phyloP scores from a whole-genome alignment of 2,329 filamentous ascomycete genomes.

The Aspergillus felis region DNA sequence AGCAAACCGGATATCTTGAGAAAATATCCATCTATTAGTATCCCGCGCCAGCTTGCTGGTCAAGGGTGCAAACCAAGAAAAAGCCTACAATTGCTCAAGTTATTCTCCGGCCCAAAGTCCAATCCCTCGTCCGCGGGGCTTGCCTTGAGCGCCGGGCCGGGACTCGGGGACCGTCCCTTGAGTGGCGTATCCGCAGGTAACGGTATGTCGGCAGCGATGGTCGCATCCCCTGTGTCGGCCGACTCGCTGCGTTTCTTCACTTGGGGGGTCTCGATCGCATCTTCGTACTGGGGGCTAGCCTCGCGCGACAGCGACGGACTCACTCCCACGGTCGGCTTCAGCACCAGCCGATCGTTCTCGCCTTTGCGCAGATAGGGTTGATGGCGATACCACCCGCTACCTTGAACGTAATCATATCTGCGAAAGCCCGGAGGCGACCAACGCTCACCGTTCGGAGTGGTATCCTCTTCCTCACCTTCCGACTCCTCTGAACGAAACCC shows the following conservation, averaged over 20 bases:
- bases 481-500: constrained; percentile 57
- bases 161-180: constrained; percentile 55
- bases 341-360: constrained; percentile 33
- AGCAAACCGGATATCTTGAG: constrained; percentile 78
- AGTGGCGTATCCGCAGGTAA: constrained; percentile 55
- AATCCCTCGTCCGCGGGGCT: constrained; percentile 32
- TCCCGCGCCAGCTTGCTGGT: constrained; percentile 23
- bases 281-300: constrained; percentile 57
- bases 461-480: constrained; percentile 38
- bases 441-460: constrained; percentile 42
- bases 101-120: constrained; percentile 34
- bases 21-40: constrained; percentile 29
- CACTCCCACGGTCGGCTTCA: constrained; percentile 39
- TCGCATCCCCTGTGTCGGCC: constrained; percentile 23
- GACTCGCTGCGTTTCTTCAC: constrained; percentile 24
- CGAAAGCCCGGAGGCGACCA: constrained; percentile 66
- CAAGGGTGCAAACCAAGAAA: constrained; percentile 22
- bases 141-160: constrained; percentile 33
- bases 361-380: constrained; percentile 45
- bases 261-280: constrained; percentile 46
- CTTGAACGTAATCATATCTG: constrained; percentile 45
- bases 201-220: constrained; percentile 49
- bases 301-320: constrained; percentile 54
- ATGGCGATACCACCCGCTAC: constrained; percentile 54
- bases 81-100: constrained; percentile 50